Percentiles rank a stretch among this genome's conserved stretches.
These are phyloP conservation scores for Conringia planisiliqua DNA, from an alignment of 345 rosid genomes.

Conservation along the genomic window DNA sequence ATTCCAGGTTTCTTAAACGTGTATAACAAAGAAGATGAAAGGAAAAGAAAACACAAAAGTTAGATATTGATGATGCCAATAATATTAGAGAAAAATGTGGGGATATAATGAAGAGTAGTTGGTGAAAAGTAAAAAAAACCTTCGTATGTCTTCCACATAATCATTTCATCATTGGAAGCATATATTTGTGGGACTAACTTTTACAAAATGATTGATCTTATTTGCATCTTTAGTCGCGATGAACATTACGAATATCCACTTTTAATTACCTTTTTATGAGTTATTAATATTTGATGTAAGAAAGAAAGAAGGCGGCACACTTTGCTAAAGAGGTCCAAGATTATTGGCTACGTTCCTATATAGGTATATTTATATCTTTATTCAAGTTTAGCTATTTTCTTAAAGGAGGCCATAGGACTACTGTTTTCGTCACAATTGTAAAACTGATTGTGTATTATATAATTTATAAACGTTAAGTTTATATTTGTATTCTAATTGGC, in stretches of 20 bases:
- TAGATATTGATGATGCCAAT: constrained; percentile 11
- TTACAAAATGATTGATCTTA: not conserved
- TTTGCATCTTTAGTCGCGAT: constrained; percentile 11
- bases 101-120: constrained; percentile 18
- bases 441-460: not conserved
- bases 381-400: constrained; percentile 4
- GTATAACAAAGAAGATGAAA: not conserved
- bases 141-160: constrained; percentile 31
- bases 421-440: not conserved
- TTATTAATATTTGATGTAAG: not conserved
- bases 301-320: constrained; percentile 21
- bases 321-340: constrained; percentile 19
- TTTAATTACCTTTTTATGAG: not conserved
- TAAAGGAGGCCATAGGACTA: not conserved
- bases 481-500: not conserved
- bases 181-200: constrained; percentile 20
- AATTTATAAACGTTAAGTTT: not conserved
- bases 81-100: not conserved
- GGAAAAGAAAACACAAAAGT: not conserved
- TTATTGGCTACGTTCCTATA: not conserved
- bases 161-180: constrained; percentile 39
- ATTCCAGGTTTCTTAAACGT: not conserved
- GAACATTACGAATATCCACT: constrained; percentile 20
- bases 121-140: constrained; percentile 30
- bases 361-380: not conserved